These are phyloP conservation scores for Atkinsonella texensis DNA, from an alignment of 2,329 filamentous ascomycete species.

Conservation along the genomic window DNA sequence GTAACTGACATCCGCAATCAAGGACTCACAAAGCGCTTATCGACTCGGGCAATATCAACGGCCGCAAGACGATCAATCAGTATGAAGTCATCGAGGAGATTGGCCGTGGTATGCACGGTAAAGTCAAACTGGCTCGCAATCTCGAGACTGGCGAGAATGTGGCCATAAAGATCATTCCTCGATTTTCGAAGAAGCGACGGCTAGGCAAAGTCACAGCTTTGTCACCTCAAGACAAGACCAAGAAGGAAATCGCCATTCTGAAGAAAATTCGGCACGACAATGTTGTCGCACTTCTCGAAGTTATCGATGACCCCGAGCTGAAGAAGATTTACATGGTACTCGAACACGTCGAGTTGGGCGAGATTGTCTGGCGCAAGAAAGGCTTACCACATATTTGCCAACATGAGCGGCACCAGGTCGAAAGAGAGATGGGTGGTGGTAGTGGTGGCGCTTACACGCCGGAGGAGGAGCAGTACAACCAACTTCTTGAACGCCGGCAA, in stretches of 20 bases:
- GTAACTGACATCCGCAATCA: slow-evolving; percentile 2
- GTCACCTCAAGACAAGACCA: slow-evolving; percentile 66
- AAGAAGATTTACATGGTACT: slow-evolving; percentile 98
- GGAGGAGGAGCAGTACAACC: slow-evolving; percentile 49
- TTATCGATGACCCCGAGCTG: slow-evolving; percentile 91
- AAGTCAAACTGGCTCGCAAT: slow-evolving; percentile 89
- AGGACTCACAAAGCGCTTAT: slow-evolving; percentile 86
- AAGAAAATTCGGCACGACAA: slow-evolving; percentile 98
- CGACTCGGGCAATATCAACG: slow-evolving; percentile 77
- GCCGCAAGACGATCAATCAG: slow-evolving; percentile 93
- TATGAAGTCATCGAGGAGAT: slow-evolving; percentile 97
- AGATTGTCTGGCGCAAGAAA: slow-evolving; percentile 88
- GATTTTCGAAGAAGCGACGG: slow-evolving; percentile 84
- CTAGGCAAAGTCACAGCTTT: slow-evolving; percentile 67
- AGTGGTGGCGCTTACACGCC: slow-evolving; percentile 46
- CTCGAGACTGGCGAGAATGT: slow-evolving; percentile 65
- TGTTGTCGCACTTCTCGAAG: slow-evolving; percentile 86
- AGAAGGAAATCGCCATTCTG: slow-evolving; percentile 92
- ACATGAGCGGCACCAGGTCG: slow-evolving; percentile 70
- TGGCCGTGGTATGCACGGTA: slow-evolving; percentile 89
- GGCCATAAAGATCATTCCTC: slow-evolving; percentile 96
- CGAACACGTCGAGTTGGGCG: slow-evolving; percentile 87
- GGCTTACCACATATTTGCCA: slow-evolving; percentile 72
- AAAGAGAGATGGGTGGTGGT: slow-evolving; percentile 51
- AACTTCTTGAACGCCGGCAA: slow-evolving; percentile 46